Evolutionary conservation across 2,329 filamentous ascomycete genomes (phyloP), one percentile per base, ranked within the genome.

Genomic region (Fusarium bactridioides): DNA sequence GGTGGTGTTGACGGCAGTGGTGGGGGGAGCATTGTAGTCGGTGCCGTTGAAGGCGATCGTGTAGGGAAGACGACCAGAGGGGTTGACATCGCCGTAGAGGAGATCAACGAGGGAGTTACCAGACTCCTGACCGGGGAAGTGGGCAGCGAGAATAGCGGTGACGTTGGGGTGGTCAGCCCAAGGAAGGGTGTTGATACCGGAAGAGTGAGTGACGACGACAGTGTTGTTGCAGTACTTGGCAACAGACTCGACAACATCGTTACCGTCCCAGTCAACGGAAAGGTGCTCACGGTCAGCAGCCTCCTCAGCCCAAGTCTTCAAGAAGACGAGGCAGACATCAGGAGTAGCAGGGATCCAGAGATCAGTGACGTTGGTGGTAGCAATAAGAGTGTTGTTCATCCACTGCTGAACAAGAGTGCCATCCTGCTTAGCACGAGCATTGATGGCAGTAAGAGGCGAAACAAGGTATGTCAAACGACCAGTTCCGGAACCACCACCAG

Each of bases 71-170:
- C 91, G 89, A 12, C 92, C 92, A 64, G 88, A 91, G 29, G 91
- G 91, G 43, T 89, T 90, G 60, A 88, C 86, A 58, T 91, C 88
- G 64, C 92, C 92, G 76, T 89, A 93, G 6, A 94, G 84, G 40
- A 94, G 81, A 74, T 92, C 89, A 41, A 88, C 87, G 21, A 94
- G 82, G 3, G 91, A 90, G 74, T 89, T 85, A 31, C 92, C 92
- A 4, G 90, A 90, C 81, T 93, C 91, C 76, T 93, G 90, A 13
- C 92, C 92, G 0, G 92, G 92, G 19, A 93, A 87, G 79, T 93
- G 90, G 35, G 91, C 91, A 37, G 92, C 86, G 27, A 93, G 80
- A 18, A 93, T 88, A 37, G 89, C 88, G 67, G 91, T 92, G 71
- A 93, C 90, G 25, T 89, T 87, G 3, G 89, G 86, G 11, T 91